These are phyloP conservation scores for Penicillium sp. DNA, from an alignment of 2,329 filamentous ascomycete species.

Conservation along the genomic window DNA sequence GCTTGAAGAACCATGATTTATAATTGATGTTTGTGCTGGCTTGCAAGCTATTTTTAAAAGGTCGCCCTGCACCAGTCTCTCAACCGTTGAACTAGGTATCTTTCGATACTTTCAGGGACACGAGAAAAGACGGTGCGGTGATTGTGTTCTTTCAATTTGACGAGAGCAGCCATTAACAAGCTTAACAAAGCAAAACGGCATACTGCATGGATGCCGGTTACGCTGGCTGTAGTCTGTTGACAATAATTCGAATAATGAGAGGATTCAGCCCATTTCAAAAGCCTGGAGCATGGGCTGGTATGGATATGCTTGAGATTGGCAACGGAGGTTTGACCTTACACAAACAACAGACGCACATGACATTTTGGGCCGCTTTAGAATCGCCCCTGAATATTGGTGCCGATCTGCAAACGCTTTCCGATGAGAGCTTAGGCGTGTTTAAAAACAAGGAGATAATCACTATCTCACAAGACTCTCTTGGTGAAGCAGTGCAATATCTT, in stretches of 20 bases:
- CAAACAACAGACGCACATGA: not conserved
- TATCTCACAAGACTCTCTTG: not conserved
- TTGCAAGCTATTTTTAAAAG: too few species aligned
- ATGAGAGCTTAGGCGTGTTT: not conserved
- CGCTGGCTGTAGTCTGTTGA: not conserved
- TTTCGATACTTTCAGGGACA: constrained; percentile 12
- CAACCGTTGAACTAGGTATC: too few species aligned
- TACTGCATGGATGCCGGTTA: not conserved
- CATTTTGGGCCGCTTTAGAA: not conserved
- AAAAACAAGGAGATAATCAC: not conserved
- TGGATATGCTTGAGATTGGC: constrained; percentile 50
- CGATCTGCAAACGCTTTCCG: not conserved
- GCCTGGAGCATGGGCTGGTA: constrained; percentile 33
- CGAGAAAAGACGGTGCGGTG: constrained; percentile 17
- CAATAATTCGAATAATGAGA: not conserved
- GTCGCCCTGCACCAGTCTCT: too few species aligned
- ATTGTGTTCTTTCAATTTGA: not conserved
- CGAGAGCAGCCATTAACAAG: not conserved
- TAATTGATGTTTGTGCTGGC: too few species aligned
- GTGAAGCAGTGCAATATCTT: not conserved
- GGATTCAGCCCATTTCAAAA: constrained; percentile 28
- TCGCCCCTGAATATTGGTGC: not conserved
- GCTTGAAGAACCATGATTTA: too few species aligned
- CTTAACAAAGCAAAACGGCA: not conserved
- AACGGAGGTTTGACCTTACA: constrained; percentile 41